phyloP scores from a whole-genome alignment of 2,329 filamentous ascomycete genomes.

The Trichoderma semiorbis region DNA sequence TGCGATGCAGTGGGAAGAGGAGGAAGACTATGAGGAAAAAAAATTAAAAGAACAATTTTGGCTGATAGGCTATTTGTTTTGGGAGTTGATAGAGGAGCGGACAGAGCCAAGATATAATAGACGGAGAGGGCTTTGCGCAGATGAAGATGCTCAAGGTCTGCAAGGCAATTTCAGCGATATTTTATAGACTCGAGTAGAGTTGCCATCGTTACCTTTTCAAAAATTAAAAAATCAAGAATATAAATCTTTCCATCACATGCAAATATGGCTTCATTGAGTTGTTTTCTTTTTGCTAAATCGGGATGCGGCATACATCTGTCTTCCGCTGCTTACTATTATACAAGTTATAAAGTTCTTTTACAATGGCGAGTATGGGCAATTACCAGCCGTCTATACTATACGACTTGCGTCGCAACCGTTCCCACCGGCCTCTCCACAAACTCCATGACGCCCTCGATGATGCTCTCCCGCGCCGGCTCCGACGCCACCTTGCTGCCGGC shows the following conservation, averaged over 20 bases:
- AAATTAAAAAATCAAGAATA: not conserved
- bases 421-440: slow-evolving; percentile 86
- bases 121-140: not conserved
- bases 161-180: not conserved
- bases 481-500: slow-evolving; percentile 84
- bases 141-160: not conserved
- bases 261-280: not conserved
- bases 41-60: not conserved
- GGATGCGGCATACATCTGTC: not conserved
- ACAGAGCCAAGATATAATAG: not conserved
- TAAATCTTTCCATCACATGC: not conserved
- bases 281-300: not conserved
- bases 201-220: not conserved
- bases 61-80: slow-evolving; percentile 14
- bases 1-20: not conserved
- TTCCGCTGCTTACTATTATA: not conserved
- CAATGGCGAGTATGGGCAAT: not conserved
- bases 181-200: not conserved
- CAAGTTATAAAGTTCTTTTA: not conserved
- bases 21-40: not conserved
- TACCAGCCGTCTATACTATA: slow-evolving; percentile 33
- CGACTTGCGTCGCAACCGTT: slow-evolving; percentile 76
- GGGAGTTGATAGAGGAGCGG: not conserved
- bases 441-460: slow-evolving; percentile 83
- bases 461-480: slow-evolving; percentile 72